A percentile compares a stretch with the other conserved stretches of the same genome.
phyloP scores from a whole-genome alignment of 2,329 filamentous ascomycete genomes.

The Monosporascus sp. region DNA sequence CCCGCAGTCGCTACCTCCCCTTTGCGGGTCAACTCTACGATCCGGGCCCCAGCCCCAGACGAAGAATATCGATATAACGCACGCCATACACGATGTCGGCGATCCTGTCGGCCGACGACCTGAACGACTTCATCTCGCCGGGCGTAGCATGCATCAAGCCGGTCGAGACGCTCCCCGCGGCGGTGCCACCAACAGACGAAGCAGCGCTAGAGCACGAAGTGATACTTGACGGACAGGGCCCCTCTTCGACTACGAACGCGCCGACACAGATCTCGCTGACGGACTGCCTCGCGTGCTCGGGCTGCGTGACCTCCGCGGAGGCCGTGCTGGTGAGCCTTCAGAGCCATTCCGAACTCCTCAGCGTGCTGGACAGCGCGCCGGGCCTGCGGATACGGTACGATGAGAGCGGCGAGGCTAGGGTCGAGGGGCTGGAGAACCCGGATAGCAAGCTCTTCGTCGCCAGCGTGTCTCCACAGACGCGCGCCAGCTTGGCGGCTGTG shows the following conservation, averaged over 20 bases:
- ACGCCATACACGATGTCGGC: conserved; percentile 68
- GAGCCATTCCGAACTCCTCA: conserved; percentile 86
- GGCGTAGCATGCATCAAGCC: conserved; percentile 98
- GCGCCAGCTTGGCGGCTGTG: conserved; percentile 83
- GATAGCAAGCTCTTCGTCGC: conserved; percentile 80
- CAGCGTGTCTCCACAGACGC: conserved; percentile 85
- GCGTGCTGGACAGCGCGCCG: conserved; percentile 66
- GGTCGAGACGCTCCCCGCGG: conserved; percentile 78
- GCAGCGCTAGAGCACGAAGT: conserved; percentile 67
- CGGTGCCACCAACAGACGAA: conserved; percentile 37
- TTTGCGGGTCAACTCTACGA: background rate
- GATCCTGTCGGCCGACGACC: conserved; percentile 91
- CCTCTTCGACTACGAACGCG: conserved; percentile 46
- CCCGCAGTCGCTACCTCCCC: background rate
- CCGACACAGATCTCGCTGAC: conserved; percentile 93
- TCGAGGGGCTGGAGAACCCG: conserved; percentile 50
- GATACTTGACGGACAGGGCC: conserved; percentile 76
- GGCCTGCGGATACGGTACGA: conserved; percentile 36
- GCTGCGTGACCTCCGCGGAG: conserved; percentile 95
- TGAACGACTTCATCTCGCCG: conserved; percentile 98
- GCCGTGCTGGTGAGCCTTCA: conserved; percentile 94
- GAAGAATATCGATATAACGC: background rate
- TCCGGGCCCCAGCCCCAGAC: background rate
- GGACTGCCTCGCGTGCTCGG: conserved; percentile 94
- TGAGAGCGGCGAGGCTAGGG: conserved; percentile 27